Evolutionary conservation across 2,329 filamentous ascomycete genomes (phyloP).

Genomic region (Colletotrichum chlorophyti): DNA sequence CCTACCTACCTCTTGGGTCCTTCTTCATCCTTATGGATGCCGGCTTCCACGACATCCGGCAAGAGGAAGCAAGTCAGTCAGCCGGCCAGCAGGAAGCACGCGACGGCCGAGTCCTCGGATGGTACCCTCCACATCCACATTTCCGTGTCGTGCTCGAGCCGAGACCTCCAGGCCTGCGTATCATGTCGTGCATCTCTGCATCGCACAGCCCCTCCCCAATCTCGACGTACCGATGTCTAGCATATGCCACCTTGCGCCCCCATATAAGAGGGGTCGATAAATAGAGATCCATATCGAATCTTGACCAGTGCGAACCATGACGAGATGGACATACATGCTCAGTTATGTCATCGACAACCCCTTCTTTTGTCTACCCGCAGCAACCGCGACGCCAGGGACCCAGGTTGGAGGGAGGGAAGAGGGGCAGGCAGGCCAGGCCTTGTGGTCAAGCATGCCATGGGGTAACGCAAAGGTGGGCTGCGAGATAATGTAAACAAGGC

Average conservation of each 20-base stretch:
- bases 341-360: conserved; percentile 23
- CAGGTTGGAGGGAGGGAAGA: conserved; percentile 15
- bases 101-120: background rate
- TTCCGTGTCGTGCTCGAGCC: background rate
- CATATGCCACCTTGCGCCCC: conserved; percentile 10
- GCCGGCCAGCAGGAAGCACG: background rate
- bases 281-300: conserved; percentile 10
- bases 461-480: conserved; percentile 10
- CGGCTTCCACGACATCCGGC: background rate
- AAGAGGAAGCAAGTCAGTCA: background rate
- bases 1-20: too few relatives aligned
- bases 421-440: conserved; percentile 11
- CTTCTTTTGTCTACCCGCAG: conserved; percentile 24
- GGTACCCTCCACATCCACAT: background rate
- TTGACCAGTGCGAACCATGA: conserved; percentile 7
- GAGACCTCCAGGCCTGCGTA: conserved; percentile 7
- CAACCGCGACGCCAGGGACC: conserved; percentile 18
- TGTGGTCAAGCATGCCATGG: conserved; percentile 9
- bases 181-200: conserved; percentile 25
- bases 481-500: conserved; percentile 23
- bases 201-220: conserved; percentile 8
- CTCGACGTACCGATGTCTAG: conserved; percentile 8
- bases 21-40: background rate
- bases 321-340: conserved; percentile 4
- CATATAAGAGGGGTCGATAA: conserved; percentile 22